Conservation (phyloP, 352 stramenopile genomes). For the Phytophthora pini region DNA sequence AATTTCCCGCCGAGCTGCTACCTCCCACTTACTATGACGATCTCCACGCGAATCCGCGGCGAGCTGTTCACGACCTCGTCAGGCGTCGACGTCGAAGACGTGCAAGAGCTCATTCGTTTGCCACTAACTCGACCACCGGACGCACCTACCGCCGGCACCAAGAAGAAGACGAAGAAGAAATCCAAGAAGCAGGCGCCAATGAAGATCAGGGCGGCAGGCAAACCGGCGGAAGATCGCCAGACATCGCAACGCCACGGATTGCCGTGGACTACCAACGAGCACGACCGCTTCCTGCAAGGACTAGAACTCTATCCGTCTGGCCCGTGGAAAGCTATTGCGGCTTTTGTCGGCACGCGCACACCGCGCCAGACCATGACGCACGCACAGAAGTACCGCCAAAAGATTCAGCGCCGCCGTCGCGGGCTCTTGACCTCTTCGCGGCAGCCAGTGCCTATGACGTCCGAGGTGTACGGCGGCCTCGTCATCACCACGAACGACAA, state of each 20-base stretch:
- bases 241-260: conserved; percentile 30
- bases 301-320: conserved; percentile 55
- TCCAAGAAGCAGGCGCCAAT: background rate
- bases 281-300: conserved; percentile 60
- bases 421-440: conserved; percentile 37
- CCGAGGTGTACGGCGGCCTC: conserved; percentile 14
- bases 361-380: conserved; percentile 95
- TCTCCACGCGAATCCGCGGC: conserved; percentile 35
- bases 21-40: conserved; percentile 24
- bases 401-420: conserved; percentile 55
- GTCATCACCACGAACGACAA: conserved; percentile 14
- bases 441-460: conserved; percentile 16
- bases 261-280: conserved; percentile 48
- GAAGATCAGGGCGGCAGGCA: too few relatives aligned
- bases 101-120: conserved; percentile 22
- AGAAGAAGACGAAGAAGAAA: conserved; percentile 7
- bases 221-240: background rate
- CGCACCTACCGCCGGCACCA: conserved; percentile 6
- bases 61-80: conserved; percentile 30
- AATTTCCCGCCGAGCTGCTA: conserved; percentile 26
- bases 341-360: conserved; percentile 53
- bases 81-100: background rate
- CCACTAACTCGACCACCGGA: conserved; percentile 34
- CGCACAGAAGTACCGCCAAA: conserved; percentile 93
- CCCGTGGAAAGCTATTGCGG: conserved; percentile 60